Percentiles rank a stretch among this genome's conserved stretches.
phyloP scores from a whole-genome alignment of 148 eudicot genomes.

The Cornus suecica region DNA sequence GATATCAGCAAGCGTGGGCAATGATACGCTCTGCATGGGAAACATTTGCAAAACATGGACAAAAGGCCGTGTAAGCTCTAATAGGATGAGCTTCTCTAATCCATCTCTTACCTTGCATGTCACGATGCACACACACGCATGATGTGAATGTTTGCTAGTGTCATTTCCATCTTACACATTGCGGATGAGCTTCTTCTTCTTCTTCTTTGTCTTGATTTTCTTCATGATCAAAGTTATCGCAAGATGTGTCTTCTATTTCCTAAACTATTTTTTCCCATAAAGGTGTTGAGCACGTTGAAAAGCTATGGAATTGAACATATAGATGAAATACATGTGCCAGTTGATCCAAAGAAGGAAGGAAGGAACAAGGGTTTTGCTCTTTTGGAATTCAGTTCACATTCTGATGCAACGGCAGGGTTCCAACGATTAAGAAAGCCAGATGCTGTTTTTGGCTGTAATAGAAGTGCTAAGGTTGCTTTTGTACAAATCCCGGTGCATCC shows the following conservation, averaged over 20 bases:
- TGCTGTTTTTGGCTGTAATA: slow-evolving; percentile 28
- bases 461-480: slow-evolving; percentile 34
- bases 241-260: not conserved
- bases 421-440: slow-evolving; percentile 29
- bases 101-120: not conserved
- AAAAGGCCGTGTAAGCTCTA: slow-evolving; percentile 26
- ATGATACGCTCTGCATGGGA: slow-evolving; percentile 31
- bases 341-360: slow-evolving; percentile 19
- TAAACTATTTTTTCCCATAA: slow-evolving; percentile 1
- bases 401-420: slow-evolving; percentile 31
- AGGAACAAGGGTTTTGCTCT: slow-evolving; percentile 33
- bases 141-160: not conserved
- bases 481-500: slow-evolving; percentile 16
- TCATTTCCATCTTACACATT: not conserved
- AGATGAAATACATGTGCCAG: slow-evolving; percentile 26
- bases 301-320: slow-evolving; percentile 24
- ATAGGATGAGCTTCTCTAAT: not conserved
- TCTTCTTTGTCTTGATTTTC: not conserved
- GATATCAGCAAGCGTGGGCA: slow-evolving; percentile 26
- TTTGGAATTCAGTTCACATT: slow-evolving; percentile 32
- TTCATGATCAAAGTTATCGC: not conserved
- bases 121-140: not conserved
- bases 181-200: not conserved
- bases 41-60: slow-evolving; percentile 39
- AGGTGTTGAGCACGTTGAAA: slow-evolving; percentile 31